phyloP scores from a whole-genome alignment of 768 basidiomycete species.

The Lactarius pseudohatsudake region DNA sequence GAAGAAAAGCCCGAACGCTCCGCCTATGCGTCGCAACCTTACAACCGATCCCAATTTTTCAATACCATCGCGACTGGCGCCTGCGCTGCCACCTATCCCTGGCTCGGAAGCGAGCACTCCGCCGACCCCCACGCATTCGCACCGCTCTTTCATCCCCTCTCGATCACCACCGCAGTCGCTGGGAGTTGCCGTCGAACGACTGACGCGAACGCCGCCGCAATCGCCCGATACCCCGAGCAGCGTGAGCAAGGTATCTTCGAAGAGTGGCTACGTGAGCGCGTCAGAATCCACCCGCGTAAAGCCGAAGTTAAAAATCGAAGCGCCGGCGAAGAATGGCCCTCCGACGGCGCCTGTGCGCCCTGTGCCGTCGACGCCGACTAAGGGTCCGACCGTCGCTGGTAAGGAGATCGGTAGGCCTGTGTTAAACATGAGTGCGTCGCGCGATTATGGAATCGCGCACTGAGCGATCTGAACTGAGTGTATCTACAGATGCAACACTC shows the following conservation, averaged over 20 bases:
- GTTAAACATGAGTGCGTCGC: conserved; percentile 60
- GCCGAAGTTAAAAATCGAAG: conserved; percentile 12
- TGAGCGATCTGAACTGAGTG: conserved; percentile 9
- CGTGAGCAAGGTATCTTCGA: conserved; percentile 20
- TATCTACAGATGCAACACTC: conserved; percentile 54
- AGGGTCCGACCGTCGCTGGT: conserved; percentile 38
- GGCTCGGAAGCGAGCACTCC: conserved; percentile 64
- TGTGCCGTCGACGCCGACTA: conserved; percentile 14
- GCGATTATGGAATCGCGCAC: conserved; percentile 5
- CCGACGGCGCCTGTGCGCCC: conserved; percentile 3
- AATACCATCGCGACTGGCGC: conserved; percentile 27
- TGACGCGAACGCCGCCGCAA: conserved; percentile 38
- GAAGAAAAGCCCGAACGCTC: conserved; percentile 15
- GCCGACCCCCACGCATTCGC: conserved; percentile 46
- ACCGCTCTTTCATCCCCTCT: conserved; percentile 51
- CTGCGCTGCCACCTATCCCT: conserved; percentile 38
- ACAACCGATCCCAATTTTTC: conserved; percentile 24
- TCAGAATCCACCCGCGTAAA: conserved; percentile 8
- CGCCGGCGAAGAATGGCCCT: not conserved
- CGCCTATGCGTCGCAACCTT: conserved; percentile 20
- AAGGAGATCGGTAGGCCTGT: conserved; percentile 72
- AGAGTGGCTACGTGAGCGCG: conserved; percentile 29
- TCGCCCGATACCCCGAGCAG: conserved; percentile 14
- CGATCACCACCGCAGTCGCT: conserved; percentile 67
- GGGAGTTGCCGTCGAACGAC: conserved; percentile 66